Base-by-base conservation (phyloP, 768 basidiomycete genomes). In the Tylopilus vinaceipallidus region DNA sequence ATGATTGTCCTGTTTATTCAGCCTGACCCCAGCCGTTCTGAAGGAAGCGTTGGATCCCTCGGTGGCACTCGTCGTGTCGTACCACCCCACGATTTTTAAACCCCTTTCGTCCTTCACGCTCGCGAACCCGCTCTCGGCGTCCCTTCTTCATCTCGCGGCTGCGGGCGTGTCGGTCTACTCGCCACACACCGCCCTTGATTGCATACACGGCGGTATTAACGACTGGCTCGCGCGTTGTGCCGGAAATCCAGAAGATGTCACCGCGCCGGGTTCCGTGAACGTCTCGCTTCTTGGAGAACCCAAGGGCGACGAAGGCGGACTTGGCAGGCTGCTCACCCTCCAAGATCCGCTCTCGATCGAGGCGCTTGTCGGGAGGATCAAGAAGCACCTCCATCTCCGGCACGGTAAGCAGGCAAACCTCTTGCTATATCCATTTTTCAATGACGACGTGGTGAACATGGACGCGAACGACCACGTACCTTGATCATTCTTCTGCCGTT, bases 181-280 rank as follows among this genome's bases (percentile, higher is more conserved):
- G 34, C 92, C 95, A 3, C 95, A 98, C 70, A 91, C 89, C 0
- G 82, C 91, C 0, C 77, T 97, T 16, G 95, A 98, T 70, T 77
- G 77, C n/a, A 83, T 89, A 2, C 77, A 80, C 58, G 88, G 81
- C 6, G 95, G 95, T 0, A 81, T 95, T 45, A 97, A 95, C 62
- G 92, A 95, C 69, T 97, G 90, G 89, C 78, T 94, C 14, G 88
- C 82, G 2, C 62, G 72, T 64, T 81, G 77, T 30, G 64, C 80
- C 29, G 68, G 80, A 53, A 71, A 68, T 41, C 54, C 58, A 6
- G 62, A 61, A 24, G 46, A 60, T 17, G 68, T 54, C 16, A 65
- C 59, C 35, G 71, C 68, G 5, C 71, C 52, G 51, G 50, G 36
- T 34, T 52, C 59, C 36, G 51, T 58, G 39, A 39, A 57, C 22